These are phyloP conservation scores for Colletotrichum zoysiae DNA, from an alignment of 2,329 filamentous ascomycete species.

Conservation along the genomic window DNA sequence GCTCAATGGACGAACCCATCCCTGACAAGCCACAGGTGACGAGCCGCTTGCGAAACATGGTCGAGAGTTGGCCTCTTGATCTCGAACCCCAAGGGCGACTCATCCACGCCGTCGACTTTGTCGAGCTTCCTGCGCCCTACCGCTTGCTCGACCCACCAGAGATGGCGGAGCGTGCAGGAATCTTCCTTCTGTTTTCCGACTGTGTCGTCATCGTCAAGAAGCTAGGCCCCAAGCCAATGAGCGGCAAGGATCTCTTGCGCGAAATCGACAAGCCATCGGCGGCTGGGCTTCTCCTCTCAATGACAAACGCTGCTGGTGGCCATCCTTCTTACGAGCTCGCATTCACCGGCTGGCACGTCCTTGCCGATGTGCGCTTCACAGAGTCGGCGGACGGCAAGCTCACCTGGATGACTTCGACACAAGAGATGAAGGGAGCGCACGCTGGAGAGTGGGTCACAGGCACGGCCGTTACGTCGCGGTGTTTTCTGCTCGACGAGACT, in stretches of 20 bases:
- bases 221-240: constrained; percentile 69
- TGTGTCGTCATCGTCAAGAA: constrained; percentile 83
- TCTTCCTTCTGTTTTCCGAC: constrained; percentile 89
- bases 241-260: constrained; percentile 82
- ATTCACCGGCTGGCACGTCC: constrained; percentile 79
- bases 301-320: constrained; percentile 73
- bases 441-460: constrained; percentile 61
- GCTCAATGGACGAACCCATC: constrained; percentile 83
- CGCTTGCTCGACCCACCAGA: constrained; percentile 54
- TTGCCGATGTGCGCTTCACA: constrained; percentile 79
- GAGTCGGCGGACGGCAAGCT: constrained; percentile 75
- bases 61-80: constrained; percentile 81
- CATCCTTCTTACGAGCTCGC: constrained; percentile 76
- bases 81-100: constrained; percentile 82
- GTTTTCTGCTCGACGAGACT: constrained; percentile 78
- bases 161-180: constrained; percentile 68
- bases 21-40: constrained; percentile 80
- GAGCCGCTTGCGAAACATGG: constrained; percentile 79
- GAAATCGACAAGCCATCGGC: constrained; percentile 86
- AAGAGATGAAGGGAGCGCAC: constrained; percentile 69
- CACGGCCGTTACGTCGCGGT: constrained; percentile 70
- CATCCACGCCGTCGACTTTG: constrained; percentile 83
- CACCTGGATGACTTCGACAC: constrained; percentile 76
- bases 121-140: constrained; percentile 82
- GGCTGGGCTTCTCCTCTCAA: constrained; percentile 71